A percentile compares a stretch with the other conserved stretches of the same genome.
These are phyloP conservation scores for Chlamydomonas applanata DNA, from an alignment of 139 green algal species.

Conservation along the genomic window DNA sequence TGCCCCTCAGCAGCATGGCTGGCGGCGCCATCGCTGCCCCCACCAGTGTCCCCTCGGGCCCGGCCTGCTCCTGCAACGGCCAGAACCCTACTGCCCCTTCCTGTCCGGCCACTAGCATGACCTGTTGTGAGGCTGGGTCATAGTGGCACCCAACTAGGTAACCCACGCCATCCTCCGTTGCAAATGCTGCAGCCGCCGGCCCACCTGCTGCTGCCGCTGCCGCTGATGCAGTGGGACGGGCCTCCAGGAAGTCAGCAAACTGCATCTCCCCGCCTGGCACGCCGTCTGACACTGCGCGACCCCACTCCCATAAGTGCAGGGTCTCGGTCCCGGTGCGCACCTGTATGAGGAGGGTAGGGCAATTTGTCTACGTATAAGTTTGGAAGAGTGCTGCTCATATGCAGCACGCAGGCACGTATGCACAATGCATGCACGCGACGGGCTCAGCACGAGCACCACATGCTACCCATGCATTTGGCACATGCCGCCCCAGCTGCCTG, in stretches of 20 bases:
- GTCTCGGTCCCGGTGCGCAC: conserved; percentile 64
- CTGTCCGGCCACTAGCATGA: conserved; percentile 62
- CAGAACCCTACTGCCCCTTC: conserved; percentile 55
- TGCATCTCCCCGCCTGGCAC: conserved; percentile 34
- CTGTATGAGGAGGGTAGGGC: too few relatives aligned
- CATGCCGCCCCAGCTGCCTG: neutral
- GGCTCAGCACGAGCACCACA: too few relatives aligned
- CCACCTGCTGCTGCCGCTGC: conserved; percentile 24
- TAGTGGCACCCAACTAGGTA: conserved; percentile 72
- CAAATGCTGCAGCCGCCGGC: neutral
- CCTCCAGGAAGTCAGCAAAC: conserved; percentile 51
- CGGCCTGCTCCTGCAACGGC: conserved; percentile 48
- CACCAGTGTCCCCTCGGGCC: conserved; percentile 2
- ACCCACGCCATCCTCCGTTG: conserved; percentile 30
- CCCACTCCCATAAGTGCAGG: conserved; percentile 83
- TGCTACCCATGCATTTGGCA: too few relatives aligned
- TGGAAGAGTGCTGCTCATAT: too few relatives aligned
- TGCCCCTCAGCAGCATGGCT: conserved; percentile 44
- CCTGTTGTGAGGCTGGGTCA: conserved; percentile 34
- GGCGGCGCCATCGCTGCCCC: conserved; percentile 37
- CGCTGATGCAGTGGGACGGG: conserved; percentile 18
- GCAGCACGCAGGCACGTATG: too few relatives aligned
- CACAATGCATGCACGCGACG: too few relatives aligned
- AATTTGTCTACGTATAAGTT: too few relatives aligned
- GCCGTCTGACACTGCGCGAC: conserved; percentile 49